phyloP scores from a whole-genome alignment of 305 asterid genomes.

The Fraxinus platypoda region DNA sequence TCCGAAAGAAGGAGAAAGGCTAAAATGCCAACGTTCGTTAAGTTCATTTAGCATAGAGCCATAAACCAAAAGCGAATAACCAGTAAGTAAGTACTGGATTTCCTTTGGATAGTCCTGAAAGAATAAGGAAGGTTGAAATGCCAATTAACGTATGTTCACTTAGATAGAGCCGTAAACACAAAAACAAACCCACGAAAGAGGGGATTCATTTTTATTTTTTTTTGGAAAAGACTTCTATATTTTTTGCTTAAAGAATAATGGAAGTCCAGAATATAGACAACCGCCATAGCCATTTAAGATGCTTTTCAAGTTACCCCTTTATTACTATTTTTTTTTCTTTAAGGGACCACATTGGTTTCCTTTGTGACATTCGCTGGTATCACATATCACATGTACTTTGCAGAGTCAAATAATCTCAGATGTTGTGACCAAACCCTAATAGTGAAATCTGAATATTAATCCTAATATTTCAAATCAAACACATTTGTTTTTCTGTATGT shows the following conservation, averaged over 20 bases:
- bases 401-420: neutral
- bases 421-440: neutral
- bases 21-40: neutral
- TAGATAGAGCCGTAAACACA: neutral
- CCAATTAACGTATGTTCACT: too few relatives aligned
- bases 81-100: neutral
- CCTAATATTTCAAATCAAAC: neutral
- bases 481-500: neutral
- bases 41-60: too few relatives aligned
- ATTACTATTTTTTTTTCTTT: neutral
- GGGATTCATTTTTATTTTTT: neutral
- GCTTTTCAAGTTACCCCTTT: neutral
- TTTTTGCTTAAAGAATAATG: neutral
- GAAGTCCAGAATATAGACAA: neutral
- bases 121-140: neutral
- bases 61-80: too few relatives aligned
- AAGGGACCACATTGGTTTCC: neutral
- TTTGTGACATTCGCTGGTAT: neutral
- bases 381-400: neutral
- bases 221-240: neutral
- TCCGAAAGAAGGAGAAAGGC: neutral
- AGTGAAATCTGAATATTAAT: neutral
- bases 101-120: too few relatives aligned
- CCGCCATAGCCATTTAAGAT: neutral
- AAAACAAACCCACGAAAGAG: neutral